Conservation (phyloP, 208 protist species). For the Willaertia magna region DNA sequence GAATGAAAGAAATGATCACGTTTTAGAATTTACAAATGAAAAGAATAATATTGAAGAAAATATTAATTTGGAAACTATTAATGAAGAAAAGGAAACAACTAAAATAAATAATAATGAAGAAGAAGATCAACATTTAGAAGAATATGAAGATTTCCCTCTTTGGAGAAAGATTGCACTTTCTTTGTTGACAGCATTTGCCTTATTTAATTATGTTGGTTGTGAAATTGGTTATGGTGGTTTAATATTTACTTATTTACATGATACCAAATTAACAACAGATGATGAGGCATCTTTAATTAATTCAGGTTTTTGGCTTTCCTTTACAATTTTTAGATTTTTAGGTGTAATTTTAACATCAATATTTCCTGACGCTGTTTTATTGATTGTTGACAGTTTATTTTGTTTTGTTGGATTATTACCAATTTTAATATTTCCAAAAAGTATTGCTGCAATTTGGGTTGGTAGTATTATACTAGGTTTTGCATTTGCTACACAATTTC, state of each 20-base stretch:
- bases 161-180: not conserved
- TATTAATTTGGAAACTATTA: not conserved
- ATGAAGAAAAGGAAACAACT: not conserved
- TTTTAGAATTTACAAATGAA: not conserved
- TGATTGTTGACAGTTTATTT: not conserved
- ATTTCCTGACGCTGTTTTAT: not conserved
- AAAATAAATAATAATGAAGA: not conserved
- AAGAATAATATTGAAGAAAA: not conserved
- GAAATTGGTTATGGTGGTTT: slow-evolving; percentile 6
- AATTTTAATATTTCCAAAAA: not conserved
- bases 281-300: not conserved
- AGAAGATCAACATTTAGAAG: not conserved
- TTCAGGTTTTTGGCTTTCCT: not conserved
- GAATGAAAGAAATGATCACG: not conserved
- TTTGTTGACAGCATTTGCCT: not conserved
- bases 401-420: not conserved
- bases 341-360: not conserved
- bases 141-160: not conserved
- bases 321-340: not conserved
- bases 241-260: not conserved
- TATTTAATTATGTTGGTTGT: not conserved
- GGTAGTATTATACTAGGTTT: not conserved
- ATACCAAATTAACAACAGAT: no score
- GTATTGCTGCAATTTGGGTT: not conserved
- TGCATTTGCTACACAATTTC: not conserved